A percentile compares a stretch with the other conserved stretches of the same genome.
Conservation (phyloP, 2,329 filamentous ascomycete species). For the Talaromyces sp. region DNA sequence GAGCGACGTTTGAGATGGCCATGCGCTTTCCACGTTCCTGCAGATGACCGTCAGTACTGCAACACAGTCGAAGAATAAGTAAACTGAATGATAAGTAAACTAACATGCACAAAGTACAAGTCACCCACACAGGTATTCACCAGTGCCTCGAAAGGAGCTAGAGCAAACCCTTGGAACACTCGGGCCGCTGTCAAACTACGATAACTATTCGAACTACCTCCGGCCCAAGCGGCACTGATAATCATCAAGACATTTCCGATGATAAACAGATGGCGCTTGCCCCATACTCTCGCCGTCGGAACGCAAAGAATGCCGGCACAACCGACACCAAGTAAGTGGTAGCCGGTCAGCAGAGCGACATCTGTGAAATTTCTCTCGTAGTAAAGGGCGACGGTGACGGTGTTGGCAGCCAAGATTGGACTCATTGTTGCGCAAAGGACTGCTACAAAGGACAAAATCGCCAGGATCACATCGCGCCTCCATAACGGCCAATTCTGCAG, state of each 20-base stretch:
- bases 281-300: slow-evolving; percentile 82
- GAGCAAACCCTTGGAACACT: slow-evolving; percentile 77
- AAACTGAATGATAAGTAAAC: slow-evolving; percentile 31
- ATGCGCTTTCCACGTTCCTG: slow-evolving; percentile 75
- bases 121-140: slow-evolving; percentile 88
- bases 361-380: slow-evolving; percentile 65
- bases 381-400: slow-evolving; percentile 66
- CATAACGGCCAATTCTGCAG: slow-evolving; percentile 75
- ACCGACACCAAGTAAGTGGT: slow-evolving; percentile 78
- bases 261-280: slow-evolving; percentile 83
- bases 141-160: slow-evolving; percentile 84
- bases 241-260: slow-evolving; percentile 71
- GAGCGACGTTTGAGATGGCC: slow-evolving; percentile 69
- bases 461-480: slow-evolving; percentile 75
- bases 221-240: slow-evolving; percentile 71
- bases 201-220: slow-evolving; percentile 63
- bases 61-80: not conserved
- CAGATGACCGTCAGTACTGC: not conserved
- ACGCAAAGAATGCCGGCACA: slow-evolving; percentile 80
- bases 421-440: slow-evolving; percentile 81
- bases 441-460: slow-evolving; percentile 70
- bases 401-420: slow-evolving; percentile 83
- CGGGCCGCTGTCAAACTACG: slow-evolving; percentile 69
- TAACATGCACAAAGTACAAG: slow-evolving; percentile 80
- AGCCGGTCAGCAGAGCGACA: slow-evolving; percentile 78